These are phyloP conservation scores for Oldenlandia corymbosa DNA, from an alignment of 257 asterid genomes.

Conservation along the genomic window DNA sequence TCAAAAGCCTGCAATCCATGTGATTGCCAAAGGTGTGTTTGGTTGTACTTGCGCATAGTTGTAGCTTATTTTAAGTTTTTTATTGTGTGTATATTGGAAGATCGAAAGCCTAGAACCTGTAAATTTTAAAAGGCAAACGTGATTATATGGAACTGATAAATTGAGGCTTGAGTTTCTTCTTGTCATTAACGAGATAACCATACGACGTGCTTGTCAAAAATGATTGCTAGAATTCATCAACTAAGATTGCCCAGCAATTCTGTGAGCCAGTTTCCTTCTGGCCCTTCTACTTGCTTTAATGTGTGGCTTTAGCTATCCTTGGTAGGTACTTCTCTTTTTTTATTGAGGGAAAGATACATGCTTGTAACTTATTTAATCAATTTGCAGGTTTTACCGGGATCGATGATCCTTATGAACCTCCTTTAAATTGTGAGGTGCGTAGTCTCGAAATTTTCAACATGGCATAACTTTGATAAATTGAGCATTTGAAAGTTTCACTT, in stretches of 20 bases:
- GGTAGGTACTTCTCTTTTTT: neutral
- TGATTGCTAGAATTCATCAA: neutral
- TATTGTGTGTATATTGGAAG: neutral
- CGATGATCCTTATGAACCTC: slow-evolving; percentile 94
- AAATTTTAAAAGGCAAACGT: neutral
- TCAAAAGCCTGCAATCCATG: too few relatives aligned
- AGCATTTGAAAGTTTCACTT: neutral
- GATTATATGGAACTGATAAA: neutral
- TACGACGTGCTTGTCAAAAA: neutral
- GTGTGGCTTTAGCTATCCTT: neutral
- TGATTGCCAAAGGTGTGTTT: too few relatives aligned
- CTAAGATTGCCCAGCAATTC: neutral
- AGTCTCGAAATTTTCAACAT: neutral
- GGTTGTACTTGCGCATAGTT: too few relatives aligned
- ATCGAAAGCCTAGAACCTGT: neutral
- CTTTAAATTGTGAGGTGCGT: slow-evolving; percentile 78
- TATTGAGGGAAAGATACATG: neutral
- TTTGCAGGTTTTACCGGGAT: slow-evolving; percentile 90
- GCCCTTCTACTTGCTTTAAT: neutral
- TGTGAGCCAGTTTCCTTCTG: neutral
- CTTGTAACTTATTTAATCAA: neutral
- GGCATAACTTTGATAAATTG: neutral
- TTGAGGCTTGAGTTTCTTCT: neutral
- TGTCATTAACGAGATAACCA: neutral
- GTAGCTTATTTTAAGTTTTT: too few relatives aligned